Evolutionary conservation across 1,139 yeast genomes (phyloP), one percentile per base, ranked within the genome.

Genomic region (Pichia sp.): DNA sequence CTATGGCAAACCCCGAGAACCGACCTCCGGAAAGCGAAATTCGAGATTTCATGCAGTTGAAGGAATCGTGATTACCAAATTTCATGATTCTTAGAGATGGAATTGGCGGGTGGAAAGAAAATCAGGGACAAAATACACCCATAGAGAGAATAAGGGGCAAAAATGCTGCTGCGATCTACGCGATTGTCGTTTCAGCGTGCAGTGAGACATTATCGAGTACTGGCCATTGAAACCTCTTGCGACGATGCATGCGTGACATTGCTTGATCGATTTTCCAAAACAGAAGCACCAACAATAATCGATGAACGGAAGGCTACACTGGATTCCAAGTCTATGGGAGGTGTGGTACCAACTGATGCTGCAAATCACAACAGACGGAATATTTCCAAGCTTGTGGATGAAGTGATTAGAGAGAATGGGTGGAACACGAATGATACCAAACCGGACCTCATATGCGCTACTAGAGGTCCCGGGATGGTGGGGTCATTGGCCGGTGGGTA

Each of bases 391-490:
- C 51, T 74, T 16, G 72, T 75, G 0, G 42, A 56, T 19, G 49
- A 59, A 13, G 50, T 72, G 2, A 48, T 75, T 12, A 31, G 23
- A 0, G 45, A 53, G 1, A 49, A 63, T 33, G 51, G 53, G 2
- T 51, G 59, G 52, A 51, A 53, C 7, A 69, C 71, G 1, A 14
- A 33, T 1, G 30, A 33, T 12, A 28, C 33, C 2, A 43, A 48
- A 28, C 87, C 94, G 0, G 95, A 85, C 53, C 54, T 91, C 30
- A 69, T 91, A 3, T 83, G 95, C 55, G 95, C 82, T 9, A 91
- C 99, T 0, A 63, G 94, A 48, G 99, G 99, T 0, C 99, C 99
- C 0, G 99, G 99, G 0, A 87, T 93, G 96, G 72, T 79, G 13
- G 96, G 96, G 0, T 81, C 94, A 0, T 63, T 91, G 16, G 72